Conservation (phyloP, 2,329 filamentous ascomycete genomes). For the Aspergillus flavus region DNA sequence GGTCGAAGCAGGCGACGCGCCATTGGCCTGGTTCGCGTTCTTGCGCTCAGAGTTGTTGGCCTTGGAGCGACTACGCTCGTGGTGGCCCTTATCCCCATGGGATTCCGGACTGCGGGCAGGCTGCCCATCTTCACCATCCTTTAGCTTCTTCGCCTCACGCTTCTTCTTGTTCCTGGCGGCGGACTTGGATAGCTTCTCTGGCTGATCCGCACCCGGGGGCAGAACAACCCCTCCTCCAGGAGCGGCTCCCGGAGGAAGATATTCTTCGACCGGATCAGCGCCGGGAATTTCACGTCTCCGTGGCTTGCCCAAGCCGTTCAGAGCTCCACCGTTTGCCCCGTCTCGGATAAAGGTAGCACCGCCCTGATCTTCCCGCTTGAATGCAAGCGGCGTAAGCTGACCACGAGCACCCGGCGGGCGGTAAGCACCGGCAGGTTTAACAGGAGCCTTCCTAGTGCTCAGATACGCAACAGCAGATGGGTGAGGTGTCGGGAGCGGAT, state of each 20-base stretch:
- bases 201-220: slow-evolving; percentile 63
- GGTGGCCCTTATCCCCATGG: slow-evolving; percentile 56
- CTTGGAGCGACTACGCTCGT: slow-evolving; percentile 58
- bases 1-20: slow-evolving; percentile 26
- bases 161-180: slow-evolving; percentile 98
- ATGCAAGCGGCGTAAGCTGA: slow-evolving; percentile 83
- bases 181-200: slow-evolving; percentile 75
- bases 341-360: slow-evolving; percentile 86
- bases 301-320: slow-evolving; percentile 78
- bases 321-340: slow-evolving; percentile 60
- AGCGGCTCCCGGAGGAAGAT: slow-evolving; percentile 68
- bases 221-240: slow-evolving; percentile 68
- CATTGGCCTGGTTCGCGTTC: slow-evolving; percentile 27
- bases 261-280: slow-evolving; percentile 70
- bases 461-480: slow-evolving; percentile 80
- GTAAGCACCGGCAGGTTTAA: slow-evolving; percentile 96
- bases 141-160: slow-evolving; percentile 89
- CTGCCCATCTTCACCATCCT: slow-evolving; percentile 66
- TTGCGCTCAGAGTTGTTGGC: slow-evolving; percentile 44
- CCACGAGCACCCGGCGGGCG: slow-evolving; percentile 92
- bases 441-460: slow-evolving; percentile 86
- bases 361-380: slow-evolving; percentile 97
- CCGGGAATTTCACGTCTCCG: slow-evolving; percentile 82
- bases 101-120: slow-evolving; percentile 66
- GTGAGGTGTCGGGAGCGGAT: slow-evolving; percentile 75